Conservation (phyloP, 2,329 filamentous ascomycete species). For the Penicillium corylophilum region DNA sequence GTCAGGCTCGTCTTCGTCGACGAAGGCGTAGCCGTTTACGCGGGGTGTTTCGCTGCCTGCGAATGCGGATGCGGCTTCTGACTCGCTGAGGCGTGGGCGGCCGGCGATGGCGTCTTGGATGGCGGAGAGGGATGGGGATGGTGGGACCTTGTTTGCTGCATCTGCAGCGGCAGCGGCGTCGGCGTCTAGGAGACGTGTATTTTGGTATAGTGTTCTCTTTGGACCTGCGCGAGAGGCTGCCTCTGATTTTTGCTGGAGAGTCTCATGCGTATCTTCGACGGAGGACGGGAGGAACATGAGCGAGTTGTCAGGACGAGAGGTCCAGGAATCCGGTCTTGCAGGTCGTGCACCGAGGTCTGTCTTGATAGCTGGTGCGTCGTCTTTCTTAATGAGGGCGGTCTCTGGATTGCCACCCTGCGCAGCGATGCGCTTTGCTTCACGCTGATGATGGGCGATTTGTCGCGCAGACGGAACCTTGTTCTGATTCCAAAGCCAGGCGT, state of each 20-base stretch:
- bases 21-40: conserved; percentile 91
- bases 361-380: conserved; percentile 57
- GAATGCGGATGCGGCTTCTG: conserved; percentile 51
- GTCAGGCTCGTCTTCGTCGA: conserved; percentile 68
- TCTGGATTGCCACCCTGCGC: conserved; percentile 60
- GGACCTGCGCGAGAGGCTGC: conserved; percentile 70
- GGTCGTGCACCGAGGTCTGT: conserved; percentile 66
- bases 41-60: conserved; percentile 76
- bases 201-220: conserved; percentile 75
- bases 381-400: conserved; percentile 42
- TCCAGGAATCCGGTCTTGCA: conserved; percentile 76
- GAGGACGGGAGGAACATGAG: conserved; percentile 72
- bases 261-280: conserved; percentile 56
- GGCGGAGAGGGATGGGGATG: conserved; percentile 80
- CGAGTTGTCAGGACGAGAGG: conserved; percentile 70
- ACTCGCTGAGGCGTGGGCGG: conserved; percentile 60
- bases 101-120: conserved; percentile 82
- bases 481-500: conserved; percentile 82
- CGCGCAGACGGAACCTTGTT: conserved; percentile 74
- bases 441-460: conserved; percentile 56
- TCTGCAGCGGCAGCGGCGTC: conserved; percentile 38
- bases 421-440: conserved; percentile 70
- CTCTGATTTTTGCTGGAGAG: conserved; percentile 67
- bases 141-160: conserved; percentile 52
- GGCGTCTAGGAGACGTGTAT: conserved; percentile 70